phyloP scores from a whole-genome alignment of 495 filamentous ascomycete genomes.

The Hypoxylon perforatum region DNA sequence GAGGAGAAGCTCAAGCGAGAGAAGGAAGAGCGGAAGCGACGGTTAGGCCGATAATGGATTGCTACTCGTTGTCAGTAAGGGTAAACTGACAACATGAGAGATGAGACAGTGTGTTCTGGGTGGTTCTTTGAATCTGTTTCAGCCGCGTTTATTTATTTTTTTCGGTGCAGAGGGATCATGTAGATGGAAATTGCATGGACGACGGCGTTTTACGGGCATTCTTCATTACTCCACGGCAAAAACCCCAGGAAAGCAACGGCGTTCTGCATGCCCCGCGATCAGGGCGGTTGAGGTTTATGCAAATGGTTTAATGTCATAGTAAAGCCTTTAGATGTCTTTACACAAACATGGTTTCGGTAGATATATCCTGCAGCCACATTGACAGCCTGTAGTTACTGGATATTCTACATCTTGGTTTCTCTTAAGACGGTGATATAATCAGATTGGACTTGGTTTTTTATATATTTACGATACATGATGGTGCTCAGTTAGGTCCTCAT shows the following conservation, averaged over 20 bases:
- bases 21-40: slow-evolving; percentile 58
- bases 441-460: neutral
- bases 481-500: neutral
- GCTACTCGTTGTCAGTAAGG: neutral
- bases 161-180: slow-evolving; percentile 26
- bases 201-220: slow-evolving; percentile 31
- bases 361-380: neutral
- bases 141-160: slow-evolving; percentile 5
- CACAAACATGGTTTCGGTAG: neutral
- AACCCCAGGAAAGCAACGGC: slow-evolving; percentile 5
- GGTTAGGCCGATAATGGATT: slow-evolving; percentile 35
- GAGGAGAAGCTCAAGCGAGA: slow-evolving; percentile 57
- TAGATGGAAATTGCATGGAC: slow-evolving; percentile 44
- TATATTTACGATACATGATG: neutral
- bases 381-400: neutral
- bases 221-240: slow-evolving; percentile 10
- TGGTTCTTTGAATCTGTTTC: neutral
- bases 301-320: slow-evolving; percentile 8
- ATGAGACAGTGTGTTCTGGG: neutral
- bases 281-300: neutral
- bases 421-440: neutral
- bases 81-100: neutral
- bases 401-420: neutral
- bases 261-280: slow-evolving; percentile 7
- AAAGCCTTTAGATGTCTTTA: slow-evolving; percentile 6